Evolutionary conservation across 164 flowering plant genomes (phyloP).

Genomic region (Aristolochia californica): DNA sequence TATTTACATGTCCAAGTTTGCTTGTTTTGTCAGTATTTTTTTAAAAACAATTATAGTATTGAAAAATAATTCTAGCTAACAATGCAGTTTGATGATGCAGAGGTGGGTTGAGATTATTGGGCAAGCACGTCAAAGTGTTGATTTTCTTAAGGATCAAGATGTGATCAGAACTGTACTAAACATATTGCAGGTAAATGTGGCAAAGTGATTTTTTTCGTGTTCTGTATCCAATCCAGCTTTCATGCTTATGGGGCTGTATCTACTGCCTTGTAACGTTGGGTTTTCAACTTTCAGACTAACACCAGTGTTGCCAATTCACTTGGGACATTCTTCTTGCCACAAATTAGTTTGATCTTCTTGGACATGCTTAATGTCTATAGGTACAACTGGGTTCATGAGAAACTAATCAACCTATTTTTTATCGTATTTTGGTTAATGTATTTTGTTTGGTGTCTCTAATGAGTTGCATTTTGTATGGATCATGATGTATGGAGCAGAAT

Average conservation of each 20-base stretch:
- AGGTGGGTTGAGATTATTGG: conserved; percentile 96
- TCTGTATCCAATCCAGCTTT: too few species aligned
- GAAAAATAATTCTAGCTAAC: not conserved
- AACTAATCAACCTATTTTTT: too few species aligned
- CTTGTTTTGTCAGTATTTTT: not conserved
- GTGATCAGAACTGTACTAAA: conserved; percentile 83
- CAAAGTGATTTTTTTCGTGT: not conserved
- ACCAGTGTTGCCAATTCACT: conserved; percentile 88
- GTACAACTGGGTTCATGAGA: conserved; percentile 22
- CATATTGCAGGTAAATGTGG: conserved; percentile 93
- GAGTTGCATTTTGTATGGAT: not conserved
- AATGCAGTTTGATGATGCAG: conserved; percentile 30
- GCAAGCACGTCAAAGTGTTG: conserved; percentile 88
- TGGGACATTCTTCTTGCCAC: conserved; percentile 80
- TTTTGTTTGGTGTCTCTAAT: not conserved
- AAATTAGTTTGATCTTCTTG: conserved; percentile 79
- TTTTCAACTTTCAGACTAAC: conserved; percentile 63
- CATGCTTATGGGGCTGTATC: not conserved
- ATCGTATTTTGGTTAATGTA: not conserved
- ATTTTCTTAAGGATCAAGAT: conserved; percentile 77
- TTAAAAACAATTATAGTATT: not conserved
- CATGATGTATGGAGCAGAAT: conserved; percentile 44
- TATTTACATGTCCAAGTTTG: not conserved
- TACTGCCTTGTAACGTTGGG: not conserved
- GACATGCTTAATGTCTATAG: conserved; percentile 98